Evolutionary conservation across 2,329 filamentous ascomycete species (phyloP), one percentile per base, ranked within the genome.

Genomic region (Pseudogymnoascus sp.): DNA sequence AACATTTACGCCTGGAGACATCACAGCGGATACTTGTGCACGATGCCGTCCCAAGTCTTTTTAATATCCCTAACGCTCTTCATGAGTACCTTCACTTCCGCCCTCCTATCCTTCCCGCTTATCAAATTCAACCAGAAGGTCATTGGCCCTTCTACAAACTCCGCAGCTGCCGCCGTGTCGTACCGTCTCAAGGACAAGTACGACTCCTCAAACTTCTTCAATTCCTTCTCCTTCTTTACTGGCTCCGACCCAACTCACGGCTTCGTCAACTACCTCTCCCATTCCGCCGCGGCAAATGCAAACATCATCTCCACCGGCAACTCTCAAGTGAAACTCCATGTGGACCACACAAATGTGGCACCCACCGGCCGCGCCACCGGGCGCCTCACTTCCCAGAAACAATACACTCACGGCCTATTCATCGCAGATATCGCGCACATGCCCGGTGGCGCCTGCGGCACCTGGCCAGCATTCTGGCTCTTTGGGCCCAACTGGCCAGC

Each of bases 351-450:
- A 59, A 88, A 85, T 21, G 67, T 74, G 40, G 82, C 83, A 64
- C 81, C 82, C 0, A 69, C 76, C 23, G 81, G 81, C n/a, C 74
- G 81, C 16, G 78, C 80, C 8, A 90, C 86, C 65, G 82, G 92
- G 40, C 83, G 89, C 14, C 74, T 92, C 11, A 83, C 85, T 45
- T 89, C 86, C 74, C 87, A 83, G 61, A 79, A 83, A 59, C 74
- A 78, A 3, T 92, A 86, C 72, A 83, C 80, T 31, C 80, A 86
- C 67, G 88, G 87, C 0, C 80, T 91, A 8, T 85, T 91, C 68
- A 85, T 92, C 59, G 79, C 88, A 21, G 89, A 92, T 71, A 82
- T 91, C 60, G 78, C 79, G 16, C 88, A 92, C 68, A 91, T 92
- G 87, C 88, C 89, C 2, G 68, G 81, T 80, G 85, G 85, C 1